phyloP scores from a whole-genome alignment of 2,329 filamentous ascomycete genomes.

The Xenoacremonium recifei region DNA sequence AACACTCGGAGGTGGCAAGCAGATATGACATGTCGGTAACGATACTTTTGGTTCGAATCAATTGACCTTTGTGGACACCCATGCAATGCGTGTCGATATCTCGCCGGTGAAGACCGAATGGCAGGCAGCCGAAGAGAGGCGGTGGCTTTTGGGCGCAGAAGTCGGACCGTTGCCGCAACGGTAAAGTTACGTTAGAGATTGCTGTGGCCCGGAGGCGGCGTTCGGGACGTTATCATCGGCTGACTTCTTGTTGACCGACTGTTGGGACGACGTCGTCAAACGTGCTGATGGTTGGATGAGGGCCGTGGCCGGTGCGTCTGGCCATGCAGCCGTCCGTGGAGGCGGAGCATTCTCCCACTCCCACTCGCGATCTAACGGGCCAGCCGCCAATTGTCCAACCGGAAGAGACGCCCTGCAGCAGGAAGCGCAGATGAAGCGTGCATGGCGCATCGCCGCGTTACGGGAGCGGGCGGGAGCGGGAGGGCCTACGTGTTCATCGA shows the following conservation, averaged over 20 bases:
- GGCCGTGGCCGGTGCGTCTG: not conserved
- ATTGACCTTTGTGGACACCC: constrained; percentile 1
- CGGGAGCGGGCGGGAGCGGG: constrained; percentile 24
- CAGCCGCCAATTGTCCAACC: constrained; percentile 24
- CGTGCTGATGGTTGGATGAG: not conserved
- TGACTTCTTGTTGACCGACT: constrained; percentile 1
- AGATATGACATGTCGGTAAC: constrained; percentile 25
- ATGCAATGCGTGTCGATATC: not conserved
- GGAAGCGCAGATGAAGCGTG: constrained; percentile 14
- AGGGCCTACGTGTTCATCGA: too few relatives aligned
- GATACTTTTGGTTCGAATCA: constrained; percentile 6
- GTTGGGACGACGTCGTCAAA: not conserved
- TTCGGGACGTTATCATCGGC: not conserved
- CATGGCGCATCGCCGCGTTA: constrained; percentile 12
- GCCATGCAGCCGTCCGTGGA: not conserved
- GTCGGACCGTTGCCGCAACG: too few relatives aligned
- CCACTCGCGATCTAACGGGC: constrained; percentile 13
- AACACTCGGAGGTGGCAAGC: constrained; percentile 17
- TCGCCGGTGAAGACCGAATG: too few relatives aligned
- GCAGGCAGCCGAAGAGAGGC: too few relatives aligned
- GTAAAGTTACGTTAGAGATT: too few relatives aligned
- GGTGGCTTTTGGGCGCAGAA: too few relatives aligned
- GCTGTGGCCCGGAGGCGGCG: too few relatives aligned
- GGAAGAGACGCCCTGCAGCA: constrained; percentile 17
- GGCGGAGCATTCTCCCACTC: too few relatives aligned